phyloP scores from a whole-genome alignment of 2,329 filamentous ascomycete species.

The Fusarium fujikuroi region DNA sequence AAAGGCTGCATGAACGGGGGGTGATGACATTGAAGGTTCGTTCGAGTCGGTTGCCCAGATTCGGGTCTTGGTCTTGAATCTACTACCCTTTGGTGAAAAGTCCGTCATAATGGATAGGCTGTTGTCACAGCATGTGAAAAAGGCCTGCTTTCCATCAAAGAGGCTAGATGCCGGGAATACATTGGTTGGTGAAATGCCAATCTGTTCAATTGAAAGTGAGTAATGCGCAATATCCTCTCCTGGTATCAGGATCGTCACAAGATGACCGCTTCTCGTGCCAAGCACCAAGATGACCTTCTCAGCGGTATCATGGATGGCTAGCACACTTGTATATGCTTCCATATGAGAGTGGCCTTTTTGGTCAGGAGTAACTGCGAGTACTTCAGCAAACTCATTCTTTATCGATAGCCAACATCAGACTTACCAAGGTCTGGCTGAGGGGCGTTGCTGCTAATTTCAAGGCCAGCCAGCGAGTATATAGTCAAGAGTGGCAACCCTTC shows the following conservation, averaged over 20 bases:
- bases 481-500: conserved; percentile 50
- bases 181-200: conserved; percentile 52
- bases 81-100: conserved; percentile 44
- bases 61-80: conserved; percentile 55
- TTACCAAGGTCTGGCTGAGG: conserved; percentile 31
- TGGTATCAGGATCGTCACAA: conserved; percentile 54
- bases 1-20: conserved; percentile 60
- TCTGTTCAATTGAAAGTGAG: conserved; percentile 46
- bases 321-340: conserved; percentile 61
- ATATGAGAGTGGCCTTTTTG: conserved; percentile 16
- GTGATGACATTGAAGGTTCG: conserved; percentile 57
- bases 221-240: conserved; percentile 36
- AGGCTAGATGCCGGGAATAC: conserved; percentile 46
- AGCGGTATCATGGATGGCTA: conserved; percentile 44
- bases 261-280: conserved; percentile 64
- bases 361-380: not conserved
- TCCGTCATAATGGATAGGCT: conserved; percentile 57
- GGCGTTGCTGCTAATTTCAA: conserved; percentile 25
- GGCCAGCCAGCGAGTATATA: conserved; percentile 45
- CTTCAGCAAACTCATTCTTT: conserved; percentile 4
- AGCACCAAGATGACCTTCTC: conserved; percentile 51
- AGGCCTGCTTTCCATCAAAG: conserved; percentile 43
- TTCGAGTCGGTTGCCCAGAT: conserved; percentile 65
- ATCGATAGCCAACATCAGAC: not conserved
- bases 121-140: conserved; percentile 62